Evolutionary conservation across 2,329 filamentous ascomycete species (phyloP).

Genomic region (Colletotrichum orbiculare): DNA sequence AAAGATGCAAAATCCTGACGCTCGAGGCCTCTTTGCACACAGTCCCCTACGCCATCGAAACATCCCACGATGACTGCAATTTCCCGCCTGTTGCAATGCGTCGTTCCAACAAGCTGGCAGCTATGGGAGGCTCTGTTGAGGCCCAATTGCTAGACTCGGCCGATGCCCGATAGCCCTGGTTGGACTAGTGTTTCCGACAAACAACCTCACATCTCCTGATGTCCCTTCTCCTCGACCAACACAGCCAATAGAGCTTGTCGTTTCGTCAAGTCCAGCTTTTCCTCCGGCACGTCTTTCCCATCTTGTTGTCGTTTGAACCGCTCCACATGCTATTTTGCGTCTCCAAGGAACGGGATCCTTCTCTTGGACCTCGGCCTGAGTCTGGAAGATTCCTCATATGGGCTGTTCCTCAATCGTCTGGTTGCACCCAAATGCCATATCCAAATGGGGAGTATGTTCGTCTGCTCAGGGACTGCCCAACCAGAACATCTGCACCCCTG

Average conservation of each 20-base stretch:
- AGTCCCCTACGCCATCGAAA: neutral
- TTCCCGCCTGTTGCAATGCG: slow-evolving; percentile 2
- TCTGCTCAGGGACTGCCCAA: neutral
- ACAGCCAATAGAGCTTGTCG: slow-evolving; percentile 8
- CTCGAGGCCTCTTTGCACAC: no score
- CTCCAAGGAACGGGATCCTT: slow-evolving; percentile 1
- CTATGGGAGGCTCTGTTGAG: slow-evolving; percentile 18
- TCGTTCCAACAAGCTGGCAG: neutral
- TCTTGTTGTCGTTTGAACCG: slow-evolving; percentile 3
- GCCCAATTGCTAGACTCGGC: slow-evolving; percentile 20
- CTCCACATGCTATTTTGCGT: neutral
- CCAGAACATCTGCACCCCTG: slow-evolving; percentile 12
- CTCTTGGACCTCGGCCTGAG: neutral
- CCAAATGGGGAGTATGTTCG: slow-evolving; percentile 9
- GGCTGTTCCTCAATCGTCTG: neutral
- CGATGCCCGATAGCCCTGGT: slow-evolving; percentile 12
- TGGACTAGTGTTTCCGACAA: slow-evolving; percentile 29
- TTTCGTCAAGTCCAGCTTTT: neutral
- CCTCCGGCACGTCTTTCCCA: slow-evolving; percentile 8
- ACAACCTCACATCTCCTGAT: slow-evolving; percentile 16
- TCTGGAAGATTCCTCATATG: neutral
- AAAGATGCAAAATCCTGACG: no score
- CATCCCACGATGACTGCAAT: neutral
- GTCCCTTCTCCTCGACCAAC: slow-evolving; percentile 13
- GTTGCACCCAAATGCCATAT: neutral